Base-by-base conservation (phyloP, 1,284 basidiomycete genomes). In the Ustilago tritici region DNA sequence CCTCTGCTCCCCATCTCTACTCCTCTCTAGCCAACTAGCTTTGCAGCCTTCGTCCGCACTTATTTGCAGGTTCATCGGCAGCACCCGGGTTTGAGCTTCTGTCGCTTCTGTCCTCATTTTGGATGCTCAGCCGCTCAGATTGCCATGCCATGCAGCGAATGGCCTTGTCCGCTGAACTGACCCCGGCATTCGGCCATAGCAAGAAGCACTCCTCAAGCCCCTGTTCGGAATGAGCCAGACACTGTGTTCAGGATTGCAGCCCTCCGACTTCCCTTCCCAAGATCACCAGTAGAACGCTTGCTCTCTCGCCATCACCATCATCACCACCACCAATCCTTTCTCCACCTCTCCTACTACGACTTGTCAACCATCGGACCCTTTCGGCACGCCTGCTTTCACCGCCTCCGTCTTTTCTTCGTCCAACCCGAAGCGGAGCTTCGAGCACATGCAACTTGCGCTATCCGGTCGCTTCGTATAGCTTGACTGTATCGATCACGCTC, bases 221-320 rank as follows among this genome's bases (percentile, higher is more conserved):
- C 43, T 28, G 19, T 46, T 46, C 43, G 19, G 43, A 41, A 46
- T 46, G 43, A 46, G 43, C n/a, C 43, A 17, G 43, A 46, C 43
- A 46, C n/a, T 19, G 8, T 9, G 11, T 46, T 46, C 43, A 19
- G 43, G 43, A 23, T 10, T 36, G 32, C 31, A 32, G 0, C n/a
- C 14, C n/a, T 46, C n/a, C 14, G n/a, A 28, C 54, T 56, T 11
- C 35, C 12, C 54, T 7, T n/a, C 7, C n/a, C 19, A 6, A 46
- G 43, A 9, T 19, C 6, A 19, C 23, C 23, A 19, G 7, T 19
- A 6, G 6, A 19, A 19, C 7, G 10, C 1, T 46, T 46, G n/a
- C 19, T 19, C n/a, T 46, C 43, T 19, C 43, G 11, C 14, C 43
- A n/a, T 19, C 19, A 46, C 43, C 43, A 46, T 28, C 17, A 46